Evolutionary conservation across 768 basidiomycete genomes (phyloP), one percentile per base, ranked within the genome.

Genomic region (Pleurotus giganteus): DNA sequence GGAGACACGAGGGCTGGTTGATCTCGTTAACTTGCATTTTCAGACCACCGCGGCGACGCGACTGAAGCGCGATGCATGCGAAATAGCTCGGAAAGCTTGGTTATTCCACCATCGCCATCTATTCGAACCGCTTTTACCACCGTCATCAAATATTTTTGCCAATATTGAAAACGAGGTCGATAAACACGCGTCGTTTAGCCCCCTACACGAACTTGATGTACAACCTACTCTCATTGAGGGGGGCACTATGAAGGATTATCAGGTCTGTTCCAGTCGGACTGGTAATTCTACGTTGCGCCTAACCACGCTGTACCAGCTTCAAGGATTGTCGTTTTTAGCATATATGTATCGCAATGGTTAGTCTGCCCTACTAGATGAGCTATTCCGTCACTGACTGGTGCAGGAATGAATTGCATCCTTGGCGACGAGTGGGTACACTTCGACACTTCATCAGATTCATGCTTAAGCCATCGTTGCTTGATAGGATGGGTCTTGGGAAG

Each of bases 171-270:
- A 56, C 29, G 73, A 71, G 28, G 32, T 71, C 26, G 58, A 59
- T 19, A 41, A 49, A 4, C 49, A 51, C 26, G 47, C 59, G 1
- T 58, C 65, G 2, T 74, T 67, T 58, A 63, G 67, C 0, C 77
- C 76, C 3, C 66, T 72, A 15, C 74, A 69, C 45, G 59, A 70
- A 17, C 55, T 81, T 45, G 70, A 70, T 21, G 68, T 71, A 37
- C 84, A 86, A 58, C 85, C 84, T 0, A 55, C 60, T 4, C 67
- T 80, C 34, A 72, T 89, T 26, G 69, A 69, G 15, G 78, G 77
- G 7, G 88, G 86, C 13, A 67, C 72, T 23, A 81, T 89, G 77
- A 89, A 89, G 65, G 84, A 84, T 51, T 89, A 89, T 67, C 88
- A 90, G 74, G 81, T 80, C 34, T 4, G 70, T 58, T 11, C 3